Evolutionary conservation across 140 eudicot genomes (phyloP).

Genomic region (Stevia rebaudiana): DNA sequence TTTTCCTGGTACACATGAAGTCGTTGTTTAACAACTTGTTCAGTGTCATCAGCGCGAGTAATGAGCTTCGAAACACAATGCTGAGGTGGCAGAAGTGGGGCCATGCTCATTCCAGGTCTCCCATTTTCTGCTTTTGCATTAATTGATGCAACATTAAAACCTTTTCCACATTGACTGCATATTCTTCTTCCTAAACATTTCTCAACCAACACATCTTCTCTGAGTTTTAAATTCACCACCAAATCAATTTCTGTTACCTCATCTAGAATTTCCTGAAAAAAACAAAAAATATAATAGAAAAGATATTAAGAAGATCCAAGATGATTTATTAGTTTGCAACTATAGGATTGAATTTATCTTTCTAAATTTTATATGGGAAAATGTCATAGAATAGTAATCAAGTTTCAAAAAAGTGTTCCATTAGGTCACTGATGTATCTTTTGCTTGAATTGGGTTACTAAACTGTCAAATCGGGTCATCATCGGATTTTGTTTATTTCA

Average conservation of each 20-base stretch:
- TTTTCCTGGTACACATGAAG: slow-evolving; percentile 71
- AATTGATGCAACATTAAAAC: slow-evolving; percentile 78
- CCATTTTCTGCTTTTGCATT: slow-evolving; percentile 80
- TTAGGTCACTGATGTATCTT: too few relatives aligned
- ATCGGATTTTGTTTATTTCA: too few relatives aligned
- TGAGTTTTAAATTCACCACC: slow-evolving; percentile 92
- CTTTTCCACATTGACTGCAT: slow-evolving; percentile 82
- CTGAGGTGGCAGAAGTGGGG: slow-evolving; percentile 79
- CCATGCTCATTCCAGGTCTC: slow-evolving; percentile 72
- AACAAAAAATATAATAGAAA: background rate
- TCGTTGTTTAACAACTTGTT: slow-evolving; percentile 61
- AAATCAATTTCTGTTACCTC: slow-evolving; percentile 89
- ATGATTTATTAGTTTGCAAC: background rate
- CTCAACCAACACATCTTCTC: slow-evolving; percentile 75
- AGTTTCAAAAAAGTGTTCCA: too few relatives aligned
- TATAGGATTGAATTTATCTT: too few relatives aligned
- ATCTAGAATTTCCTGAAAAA: slow-evolving; percentile 74
- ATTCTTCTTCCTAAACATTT: slow-evolving; percentile 94
- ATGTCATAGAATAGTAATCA: too few relatives aligned
- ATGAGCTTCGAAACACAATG: slow-evolving; percentile 70
- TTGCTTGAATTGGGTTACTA: too few relatives aligned
- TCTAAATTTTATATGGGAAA: too few relatives aligned
- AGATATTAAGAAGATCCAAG: background rate
- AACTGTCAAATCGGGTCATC: too few relatives aligned
- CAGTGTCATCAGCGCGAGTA: slow-evolving; percentile 88